Conservation (phyloP, 2,329 filamentous ascomycete species). For the Arthroderma uncinatum region DNA sequence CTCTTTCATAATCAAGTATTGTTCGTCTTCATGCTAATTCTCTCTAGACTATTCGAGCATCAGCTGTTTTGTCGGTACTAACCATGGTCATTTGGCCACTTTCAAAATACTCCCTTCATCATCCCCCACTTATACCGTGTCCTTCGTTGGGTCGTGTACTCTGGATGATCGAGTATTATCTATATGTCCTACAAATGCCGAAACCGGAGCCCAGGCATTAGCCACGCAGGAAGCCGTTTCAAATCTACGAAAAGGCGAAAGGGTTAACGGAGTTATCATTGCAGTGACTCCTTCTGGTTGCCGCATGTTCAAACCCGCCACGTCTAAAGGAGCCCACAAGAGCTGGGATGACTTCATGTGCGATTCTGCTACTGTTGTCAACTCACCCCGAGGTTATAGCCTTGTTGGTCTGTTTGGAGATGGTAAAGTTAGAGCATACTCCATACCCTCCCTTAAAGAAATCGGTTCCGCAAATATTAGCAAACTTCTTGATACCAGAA, state of each 20-base stretch:
- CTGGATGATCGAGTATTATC: slow-evolving; percentile 61
- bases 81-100: slow-evolving; percentile 68
- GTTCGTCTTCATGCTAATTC: slow-evolving; percentile 18
- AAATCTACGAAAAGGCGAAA: slow-evolving; percentile 61
- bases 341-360: slow-evolving; percentile 76
- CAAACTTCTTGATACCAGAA: slow-evolving; percentile 59
- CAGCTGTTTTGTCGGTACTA: slow-evolving; percentile 81
- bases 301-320: slow-evolving; percentile 78
- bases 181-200: slow-evolving; percentile 67
- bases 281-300: slow-evolving; percentile 63
- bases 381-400: slow-evolving; percentile 65
- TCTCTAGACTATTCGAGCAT: slow-evolving; percentile 74
- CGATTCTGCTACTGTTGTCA: slow-evolving; percentile 65
- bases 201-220: slow-evolving; percentile 61
- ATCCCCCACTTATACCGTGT: slow-evolving; percentile 58
- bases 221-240: slow-evolving; percentile 67
- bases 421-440: slow-evolving; percentile 65
- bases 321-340: slow-evolving; percentile 81
- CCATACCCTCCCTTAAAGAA: slow-evolving; percentile 79
- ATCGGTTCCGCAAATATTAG: slow-evolving; percentile 56
- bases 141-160: slow-evolving; percentile 55
- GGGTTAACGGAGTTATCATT: slow-evolving; percentile 69
- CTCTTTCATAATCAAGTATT: no score
- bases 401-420: slow-evolving; percentile 79
- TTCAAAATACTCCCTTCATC: slow-evolving; percentile 75